Percentiles rank a stretch among this genome's conserved stretches.
These are phyloP conservation scores for Cercospora sesami DNA, from an alignment of 2,329 filamentous ascomycete genomes.

Conservation along the genomic window DNA sequence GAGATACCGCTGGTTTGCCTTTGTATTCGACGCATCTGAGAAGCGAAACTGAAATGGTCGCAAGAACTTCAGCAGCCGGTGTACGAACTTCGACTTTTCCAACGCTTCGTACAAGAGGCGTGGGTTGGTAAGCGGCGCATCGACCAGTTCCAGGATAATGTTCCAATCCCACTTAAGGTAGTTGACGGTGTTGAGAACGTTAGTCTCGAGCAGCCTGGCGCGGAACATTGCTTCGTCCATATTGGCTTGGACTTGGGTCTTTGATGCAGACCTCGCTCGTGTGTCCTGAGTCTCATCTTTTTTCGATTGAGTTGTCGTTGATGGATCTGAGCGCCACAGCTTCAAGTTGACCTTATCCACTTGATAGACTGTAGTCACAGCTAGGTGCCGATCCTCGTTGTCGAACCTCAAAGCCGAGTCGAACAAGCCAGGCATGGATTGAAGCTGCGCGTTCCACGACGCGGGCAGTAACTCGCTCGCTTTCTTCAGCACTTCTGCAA, in stretches of 20 bases:
- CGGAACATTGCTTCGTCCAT: slow-evolving; percentile 66
- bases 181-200: slow-evolving; percentile 84
- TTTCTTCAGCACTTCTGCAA: slow-evolving; percentile 88
- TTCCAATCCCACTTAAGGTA: slow-evolving; percentile 98
- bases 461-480: slow-evolving; percentile 81
- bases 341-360: slow-evolving; percentile 97
- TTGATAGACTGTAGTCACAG: slow-evolving; percentile 91
- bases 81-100: slow-evolving; percentile 93
- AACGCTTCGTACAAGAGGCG: slow-evolving; percentile 93
- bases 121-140: slow-evolving; percentile 85
- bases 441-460: slow-evolving; percentile 78
- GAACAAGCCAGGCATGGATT: slow-evolving; percentile 84
- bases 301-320: slow-evolving; percentile 24
- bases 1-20: slow-evolving; percentile 92
- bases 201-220: slow-evolving; percentile 69
- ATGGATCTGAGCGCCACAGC: slow-evolving; percentile 68
- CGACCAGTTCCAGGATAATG: slow-evolving; percentile 82
- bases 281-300: slow-evolving; percentile 34
- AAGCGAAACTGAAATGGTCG: slow-evolving; percentile 96
- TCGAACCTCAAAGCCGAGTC: slow-evolving; percentile 71
- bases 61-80: slow-evolving; percentile 91
- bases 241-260: slow-evolving; percentile 58
- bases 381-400: slow-evolving; percentile 71
- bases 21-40: slow-evolving; percentile 83
- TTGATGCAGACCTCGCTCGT: slow-evolving; percentile 51